A percentile compares a stretch with the other conserved stretches of the same genome.
phyloP scores from a whole-genome alignment of 148 eudicot genomes.

The Chenopodium berlandieri region DNA sequence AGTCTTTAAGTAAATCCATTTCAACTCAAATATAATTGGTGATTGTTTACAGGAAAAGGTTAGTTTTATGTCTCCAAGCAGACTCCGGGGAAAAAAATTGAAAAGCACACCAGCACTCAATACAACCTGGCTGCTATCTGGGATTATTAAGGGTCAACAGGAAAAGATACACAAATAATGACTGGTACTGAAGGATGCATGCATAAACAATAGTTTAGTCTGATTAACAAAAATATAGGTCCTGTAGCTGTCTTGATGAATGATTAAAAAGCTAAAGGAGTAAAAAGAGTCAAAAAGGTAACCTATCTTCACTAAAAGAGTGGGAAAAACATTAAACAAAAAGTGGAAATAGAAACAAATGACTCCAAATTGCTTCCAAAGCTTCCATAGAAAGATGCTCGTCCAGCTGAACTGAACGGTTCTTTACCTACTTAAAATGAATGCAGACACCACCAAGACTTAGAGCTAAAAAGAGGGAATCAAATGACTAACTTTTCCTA shows the following conservation, averaged over 20 bases:
- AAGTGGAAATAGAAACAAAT: conserved; percentile 2
- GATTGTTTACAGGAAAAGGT: not conserved
- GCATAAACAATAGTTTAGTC: not conserved
- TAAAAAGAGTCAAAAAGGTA: conserved; percentile 22
- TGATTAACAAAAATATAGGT: not conserved
- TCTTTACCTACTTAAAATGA: conserved; percentile 20
- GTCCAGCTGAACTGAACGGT: conserved; percentile 3
- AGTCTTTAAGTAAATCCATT: too few relatives aligned
- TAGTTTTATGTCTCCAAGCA: not conserved
- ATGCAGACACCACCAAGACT: conserved; percentile 21
- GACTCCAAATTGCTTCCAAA: conserved; percentile 19
- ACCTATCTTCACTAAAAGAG: conserved; percentile 20
- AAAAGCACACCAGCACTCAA: not conserved
- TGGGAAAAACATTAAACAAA: conserved; percentile 11
- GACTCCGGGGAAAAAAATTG: not conserved
- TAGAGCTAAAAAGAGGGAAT: conserved; percentile 11
- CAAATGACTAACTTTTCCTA: conserved; percentile 9
- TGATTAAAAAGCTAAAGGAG: conserved; percentile 18
- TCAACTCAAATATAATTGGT: not conserved
- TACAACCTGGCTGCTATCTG: not conserved
- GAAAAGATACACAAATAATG: not conserved
- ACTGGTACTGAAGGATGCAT: not conserved
- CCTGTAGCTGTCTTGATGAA: conserved; percentile 7
- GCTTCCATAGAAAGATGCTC: conserved; percentile 25
- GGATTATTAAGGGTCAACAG: not conserved